Percentiles rank a stretch among this genome's conserved stretches.
These are phyloP conservation scores for Leptosphaerulina australis DNA, from an alignment of 2,329 filamentous ascomycete species.

Conservation along the genomic window DNA sequence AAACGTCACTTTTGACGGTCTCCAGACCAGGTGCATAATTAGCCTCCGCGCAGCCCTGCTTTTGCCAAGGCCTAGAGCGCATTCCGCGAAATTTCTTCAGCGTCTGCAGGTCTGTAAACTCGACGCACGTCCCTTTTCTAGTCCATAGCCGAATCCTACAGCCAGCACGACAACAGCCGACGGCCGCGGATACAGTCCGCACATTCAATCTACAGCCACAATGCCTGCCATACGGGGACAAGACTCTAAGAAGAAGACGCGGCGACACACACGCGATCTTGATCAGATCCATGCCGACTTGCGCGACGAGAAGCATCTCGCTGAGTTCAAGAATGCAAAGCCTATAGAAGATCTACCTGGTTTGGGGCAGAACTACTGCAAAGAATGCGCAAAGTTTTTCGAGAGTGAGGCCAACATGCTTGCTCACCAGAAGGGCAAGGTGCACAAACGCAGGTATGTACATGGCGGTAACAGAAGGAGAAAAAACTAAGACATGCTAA, in stretches of 20 bases:
- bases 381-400: slow-evolving; percentile 96
- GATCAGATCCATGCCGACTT: slow-evolving; percentile 91
- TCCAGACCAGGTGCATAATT: slow-evolving; percentile 31
- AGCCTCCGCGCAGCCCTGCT: slow-evolving; percentile 16
- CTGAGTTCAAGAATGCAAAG: slow-evolving; percentile 78
- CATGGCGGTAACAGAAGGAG: neutral
- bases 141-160: slow-evolving; percentile 32
- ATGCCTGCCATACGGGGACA: slow-evolving; percentile 59
- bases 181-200: slow-evolving; percentile 34
- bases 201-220: slow-evolving; percentile 24
- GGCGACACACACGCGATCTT: slow-evolving; percentile 71
- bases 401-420: slow-evolving; percentile 79
- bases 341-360: slow-evolving; percentile 85
- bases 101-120: slow-evolving; percentile 23
- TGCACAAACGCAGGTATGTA: slow-evolving; percentile 82
- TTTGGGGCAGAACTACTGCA: slow-evolving; percentile 84
- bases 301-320: slow-evolving; percentile 76
- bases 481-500: slow-evolving; percentile 17
- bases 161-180: slow-evolving; percentile 32
- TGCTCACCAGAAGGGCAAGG: slow-evolving; percentile 82
- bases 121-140: slow-evolving; percentile 33
- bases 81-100: slow-evolving; percentile 23
- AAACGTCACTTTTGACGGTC: slow-evolving; percentile 24
- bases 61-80: slow-evolving; percentile 21
- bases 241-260: slow-evolving; percentile 57